Conservation (phyloP, 176 grass and related monocot species). For the Raddia distichophylla region DNA sequence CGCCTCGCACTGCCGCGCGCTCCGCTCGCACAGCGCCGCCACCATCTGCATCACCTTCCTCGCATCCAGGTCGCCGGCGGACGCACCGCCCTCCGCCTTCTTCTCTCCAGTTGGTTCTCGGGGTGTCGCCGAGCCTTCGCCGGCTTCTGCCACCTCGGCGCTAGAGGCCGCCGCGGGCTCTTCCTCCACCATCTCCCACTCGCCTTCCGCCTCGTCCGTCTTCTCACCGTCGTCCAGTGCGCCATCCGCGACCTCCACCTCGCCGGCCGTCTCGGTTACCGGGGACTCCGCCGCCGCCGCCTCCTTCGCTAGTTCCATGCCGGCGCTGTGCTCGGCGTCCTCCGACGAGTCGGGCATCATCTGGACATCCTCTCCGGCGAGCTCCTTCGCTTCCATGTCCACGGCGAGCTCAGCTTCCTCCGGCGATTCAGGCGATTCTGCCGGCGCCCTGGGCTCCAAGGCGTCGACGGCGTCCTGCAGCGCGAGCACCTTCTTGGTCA, state of each 20-base stretch:
- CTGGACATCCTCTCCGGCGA: background rate
- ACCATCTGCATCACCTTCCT: conserved; percentile 63
- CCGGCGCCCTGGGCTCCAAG: conserved; percentile 10
- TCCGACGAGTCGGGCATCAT: background rate
- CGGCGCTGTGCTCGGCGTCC: fast-evolving
- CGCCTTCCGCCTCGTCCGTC: conserved; percentile 7
- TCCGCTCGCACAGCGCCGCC: conserved; percentile 58
- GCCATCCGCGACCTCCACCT: conserved; percentile 24
- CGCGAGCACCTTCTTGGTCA: conserved; percentile 57
- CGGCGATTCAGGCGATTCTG: background rate
- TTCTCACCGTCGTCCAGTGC: background rate
- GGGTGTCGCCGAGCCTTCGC: background rate
- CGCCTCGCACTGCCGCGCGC: conserved; percentile 52
- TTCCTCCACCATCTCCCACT: conserved; percentile 42
- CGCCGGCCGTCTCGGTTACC: background rate
- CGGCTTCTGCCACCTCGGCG: background rate
- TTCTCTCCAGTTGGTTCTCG: background rate
- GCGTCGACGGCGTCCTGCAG: conserved; percentile 76
- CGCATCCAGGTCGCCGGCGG: background rate
- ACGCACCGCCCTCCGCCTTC: background rate
- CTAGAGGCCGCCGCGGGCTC: background rate
- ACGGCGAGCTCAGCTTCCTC: fast-evolving
- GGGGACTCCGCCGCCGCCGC: background rate
- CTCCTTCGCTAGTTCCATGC: background rate
- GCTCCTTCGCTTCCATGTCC: background rate